Base-by-base conservation (phyloP, 2,329 filamentous ascomycete species). In the Penicillium sp. region DNA sequence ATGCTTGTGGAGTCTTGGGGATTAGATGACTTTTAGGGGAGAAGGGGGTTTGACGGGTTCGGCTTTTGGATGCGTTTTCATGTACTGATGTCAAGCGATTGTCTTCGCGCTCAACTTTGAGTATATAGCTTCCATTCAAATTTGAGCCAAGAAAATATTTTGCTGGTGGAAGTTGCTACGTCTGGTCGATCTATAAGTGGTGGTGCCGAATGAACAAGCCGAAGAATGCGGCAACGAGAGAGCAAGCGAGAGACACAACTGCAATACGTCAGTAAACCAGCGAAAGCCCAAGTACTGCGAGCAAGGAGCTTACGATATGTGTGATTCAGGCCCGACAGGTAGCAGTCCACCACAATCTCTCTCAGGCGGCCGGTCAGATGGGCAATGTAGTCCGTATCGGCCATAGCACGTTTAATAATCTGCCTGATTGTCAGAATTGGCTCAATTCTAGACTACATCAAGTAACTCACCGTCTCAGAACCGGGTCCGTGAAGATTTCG, bases 381-480 rank as follows among this genome's bases (percentile, higher is more conserved):
- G 1, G 70, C 67, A n/a, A 81, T 74, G 57, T 79, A 81, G 1
- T 71, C 68, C 8, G 78, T 76, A 52, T 78, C 74, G 0, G 73
- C 74, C 31, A 76, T 71, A 1, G 78, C 76, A 17, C 73, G 72
- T 48, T 67, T 64, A 55, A 81, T 78, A n/a, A 81, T 75, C 76
- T 79, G 56, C n/a, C 4, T 67, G 20, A 11, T 62, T 22, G 62
- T 39, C 10, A 50, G 12, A 1, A 5, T 20, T 34, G 3, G 15
- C 11, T 22, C 6, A 14, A 17, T 12, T 11, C 2, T 11, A 7
- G 12, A 12, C 12, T 5, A 7, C 31, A 17, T n/a, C 12, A 4
- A 31, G 15, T 4, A 1, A 52, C 51, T 12, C 37, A 66, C 66
- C 71, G 58, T 69, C 31, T 68, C 64, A 50, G 59, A 63, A 28